A percentile compares a stretch with the other conserved stretches of the same genome.
Evolutionary conservation across 2,329 filamentous ascomycete genomes (phyloP).

Genomic region (Fusarium tricinctum): DNA sequence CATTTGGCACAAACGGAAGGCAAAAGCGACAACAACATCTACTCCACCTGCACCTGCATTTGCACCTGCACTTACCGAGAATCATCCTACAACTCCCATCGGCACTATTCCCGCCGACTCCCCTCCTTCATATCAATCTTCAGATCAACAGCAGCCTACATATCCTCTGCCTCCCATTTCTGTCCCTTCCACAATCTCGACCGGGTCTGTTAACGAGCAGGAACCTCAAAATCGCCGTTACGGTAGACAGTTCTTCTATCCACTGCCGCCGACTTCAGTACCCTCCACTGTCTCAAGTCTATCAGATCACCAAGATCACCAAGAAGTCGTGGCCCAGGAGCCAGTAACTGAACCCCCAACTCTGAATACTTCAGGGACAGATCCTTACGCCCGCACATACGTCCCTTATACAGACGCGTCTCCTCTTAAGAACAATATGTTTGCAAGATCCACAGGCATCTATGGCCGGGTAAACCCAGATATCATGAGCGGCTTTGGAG

Average conservation of each 20-base stretch:
- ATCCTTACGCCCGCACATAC: constrained; percentile 38
- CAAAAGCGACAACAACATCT: constrained; percentile 15
- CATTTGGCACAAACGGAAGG: constrained; percentile 44
- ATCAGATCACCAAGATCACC: constrained; percentile 4
- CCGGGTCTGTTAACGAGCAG: background rate
- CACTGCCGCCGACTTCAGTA: constrained; percentile 9
- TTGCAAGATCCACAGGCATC: constrained; percentile 40
- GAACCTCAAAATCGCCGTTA: background rate
- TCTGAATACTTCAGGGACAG: constrained; percentile 6
- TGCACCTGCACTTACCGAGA: background rate
- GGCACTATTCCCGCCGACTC: background rate
- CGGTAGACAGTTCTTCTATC: background rate
- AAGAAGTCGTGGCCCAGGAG: background rate
- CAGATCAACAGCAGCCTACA: too few species aligned
- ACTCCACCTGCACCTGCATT: constrained; percentile 3
- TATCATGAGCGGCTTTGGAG: constrained; percentile 52
- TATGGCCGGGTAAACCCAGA: constrained; percentile 52
- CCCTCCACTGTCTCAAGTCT: constrained; percentile 7
- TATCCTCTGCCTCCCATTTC: constrained; percentile 10
- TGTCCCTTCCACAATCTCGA: constrained; percentile 14
- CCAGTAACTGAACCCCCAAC: constrained; percentile 1
- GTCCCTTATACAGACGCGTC: constrained; percentile 45
- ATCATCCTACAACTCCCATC: background rate
- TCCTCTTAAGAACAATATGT: constrained; percentile 50
- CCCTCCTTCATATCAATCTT: background rate